Evolutionary conservation across 2,329 filamentous ascomycete species (phyloP), one percentile per base, ranked within the genome.

Genomic region (Neonectria ditissima): DNA sequence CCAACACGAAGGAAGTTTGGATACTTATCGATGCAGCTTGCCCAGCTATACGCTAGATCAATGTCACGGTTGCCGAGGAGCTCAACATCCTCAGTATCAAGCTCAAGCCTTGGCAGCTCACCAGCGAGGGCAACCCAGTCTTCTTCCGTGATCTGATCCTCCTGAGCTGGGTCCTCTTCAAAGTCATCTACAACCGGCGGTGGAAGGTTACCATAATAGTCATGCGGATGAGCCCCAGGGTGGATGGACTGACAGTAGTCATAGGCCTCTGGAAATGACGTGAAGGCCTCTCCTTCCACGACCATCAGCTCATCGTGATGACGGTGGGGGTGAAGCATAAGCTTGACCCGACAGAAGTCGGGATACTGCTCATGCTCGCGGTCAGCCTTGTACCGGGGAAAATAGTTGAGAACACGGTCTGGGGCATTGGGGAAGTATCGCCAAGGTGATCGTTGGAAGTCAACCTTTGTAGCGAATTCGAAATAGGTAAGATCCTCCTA

Each of bases 61-160:
- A 55, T 6, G 43, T 55, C 28, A 16, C 53, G 53, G 28, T 47
- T 24, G n/a, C 30, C 20, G 20, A 55, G 53, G 14, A 43, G 7
- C 13, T 43, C 22, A 45, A 55, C 37, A 32, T 55, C 39, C 24
- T 55, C 41, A 9, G 14, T 26, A 22, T 55, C 26, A 6, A 18
- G 37, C 16, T n/a, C 26, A 16, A 18, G n/a, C 7, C 32, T 16
- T 16, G 53, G 53, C 28, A 43, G n/a, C 41, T 45, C 13, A 13
- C 11, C 13, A 5, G 41, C 41, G 28, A 55, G 8, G 5, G n/a
- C 53, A 32, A 30, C 5, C 53, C 41, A 55, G 7, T 55, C 39
- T 16, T 55, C 22, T n/a, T 16, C 14, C 13, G 7, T 32, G 8
- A 51, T 16, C 9, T 8, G 5, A 16, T 51, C 47, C 24, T 51